These are phyloP conservation scores for Echeveria elegans DNA, from an alignment of 164 flowering plant species.

Conservation along the genomic window DNA sequence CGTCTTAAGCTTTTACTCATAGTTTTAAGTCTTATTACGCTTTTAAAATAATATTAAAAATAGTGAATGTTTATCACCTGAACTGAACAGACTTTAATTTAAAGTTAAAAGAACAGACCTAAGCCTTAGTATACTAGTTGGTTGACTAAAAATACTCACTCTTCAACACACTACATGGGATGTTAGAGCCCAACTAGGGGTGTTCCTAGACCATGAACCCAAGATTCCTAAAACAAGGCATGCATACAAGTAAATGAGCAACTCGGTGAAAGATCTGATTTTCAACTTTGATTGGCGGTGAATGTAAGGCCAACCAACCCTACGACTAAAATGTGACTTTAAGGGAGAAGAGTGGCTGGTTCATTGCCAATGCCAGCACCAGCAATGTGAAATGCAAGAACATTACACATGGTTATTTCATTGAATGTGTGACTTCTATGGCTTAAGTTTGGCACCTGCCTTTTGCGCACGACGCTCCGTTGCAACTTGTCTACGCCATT, in stretches of 20 bases:
- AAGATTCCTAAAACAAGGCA: background rate
- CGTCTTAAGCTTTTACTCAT: too few species aligned
- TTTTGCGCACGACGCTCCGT: constrained; percentile 16
- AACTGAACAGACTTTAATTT: too few species aligned
- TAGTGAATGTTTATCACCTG: too few species aligned
- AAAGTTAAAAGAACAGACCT: background rate
- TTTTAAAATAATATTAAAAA: too few species aligned
- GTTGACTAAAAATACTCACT: background rate
- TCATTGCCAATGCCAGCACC: too few species aligned
- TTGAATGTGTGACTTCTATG: background rate
- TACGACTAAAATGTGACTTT: background rate
- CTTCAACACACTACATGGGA: background rate
- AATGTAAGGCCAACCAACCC: background rate
- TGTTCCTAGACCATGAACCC: background rate
- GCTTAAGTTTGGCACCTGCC: constrained; percentile 14
- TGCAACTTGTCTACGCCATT: constrained; percentile 78
- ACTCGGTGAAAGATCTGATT: background rate
- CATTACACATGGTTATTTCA: background rate
- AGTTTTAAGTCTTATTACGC: too few species aligned
- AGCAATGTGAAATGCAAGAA: background rate
- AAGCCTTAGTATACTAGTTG: background rate
- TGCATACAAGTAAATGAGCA: background rate
- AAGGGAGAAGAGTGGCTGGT: background rate
- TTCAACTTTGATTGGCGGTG: constrained; percentile 1
- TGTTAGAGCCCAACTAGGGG: background rate